Evolutionary conservation across 192 early-diverging fungal species (phyloP), one percentile per base, ranked within the genome.

Genomic region (Entomortierella parvispora): DNA sequence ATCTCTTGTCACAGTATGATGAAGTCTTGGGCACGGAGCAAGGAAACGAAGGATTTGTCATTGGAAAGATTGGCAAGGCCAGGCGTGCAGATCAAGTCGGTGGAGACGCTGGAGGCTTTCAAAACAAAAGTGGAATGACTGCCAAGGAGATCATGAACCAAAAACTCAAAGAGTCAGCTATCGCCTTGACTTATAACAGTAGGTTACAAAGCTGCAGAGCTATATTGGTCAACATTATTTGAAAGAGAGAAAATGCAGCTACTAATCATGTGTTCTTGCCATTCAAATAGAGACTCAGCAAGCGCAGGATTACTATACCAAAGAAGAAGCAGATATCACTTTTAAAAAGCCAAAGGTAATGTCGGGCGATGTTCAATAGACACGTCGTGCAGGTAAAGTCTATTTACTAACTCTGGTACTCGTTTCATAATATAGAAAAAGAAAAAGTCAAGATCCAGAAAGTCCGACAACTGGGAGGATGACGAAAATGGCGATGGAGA

Each of bases 271-370:
- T n/a, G n/a, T n/a, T n/a, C n/a, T n/a, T n/a, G n/a, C n/a, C n/a
- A n/a, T n/a, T n/a, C 40, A 8, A 20, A 46, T 69, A 82, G 83
- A 88, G 52, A 86, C 82, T 51, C 84, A 84, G 40, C 87, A 92
- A 72, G 89, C 93, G 31, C 87, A 89, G 53, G 96, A 97, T 68
- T 96, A 94, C 72, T 96, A 97, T 82, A 95, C 95, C 46, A 85
- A 90, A 51, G 93, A 96, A 43, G 95, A 98, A 79, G 84, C 91
- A 1, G 82, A 86, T 12, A 68, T 90, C 6, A 58, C 86, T 15
- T 95, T 97, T 54, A 93, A 93, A 56, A 95, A 95, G 61, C 82
- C 90, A 33, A 95, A 93, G 74, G 92, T 91, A 83, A 80, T 15
- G 28, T 28, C 9, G 53, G 14, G 18, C 11, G 9, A 31, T 15